phyloP scores from a whole-genome alignment of 1,284 basidiomycete genomes.

The Phellinidium pouzarii region DNA sequence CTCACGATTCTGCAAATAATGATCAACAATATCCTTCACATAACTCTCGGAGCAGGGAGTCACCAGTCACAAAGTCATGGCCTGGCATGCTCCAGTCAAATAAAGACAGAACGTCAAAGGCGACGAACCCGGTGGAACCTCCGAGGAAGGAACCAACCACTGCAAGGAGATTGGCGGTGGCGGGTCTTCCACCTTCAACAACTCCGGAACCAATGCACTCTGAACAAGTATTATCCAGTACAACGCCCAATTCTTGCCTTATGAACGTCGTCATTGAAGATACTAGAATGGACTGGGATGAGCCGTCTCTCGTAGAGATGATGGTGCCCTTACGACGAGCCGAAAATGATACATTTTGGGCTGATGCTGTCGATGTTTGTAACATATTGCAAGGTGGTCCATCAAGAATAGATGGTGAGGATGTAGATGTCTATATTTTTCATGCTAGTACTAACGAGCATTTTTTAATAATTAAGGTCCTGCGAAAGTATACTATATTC shows the following conservation, averaged over 20 bases:
- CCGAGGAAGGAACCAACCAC: too few relatives aligned
- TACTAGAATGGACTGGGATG: slow-evolving; percentile 22
- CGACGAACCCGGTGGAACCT: background rate
- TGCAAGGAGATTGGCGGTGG: too few relatives aligned
- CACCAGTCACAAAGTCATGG: background rate
- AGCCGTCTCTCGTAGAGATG: slow-evolving; percentile 59
- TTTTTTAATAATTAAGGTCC: slow-evolving; percentile 39
- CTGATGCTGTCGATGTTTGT: slow-evolving; percentile 55
- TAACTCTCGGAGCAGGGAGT: background rate
- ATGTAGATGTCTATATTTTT: background rate
- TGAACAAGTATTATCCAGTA: background rate
- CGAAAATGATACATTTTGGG: slow-evolving; percentile 57
- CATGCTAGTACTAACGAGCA: slow-evolving; percentile 2
- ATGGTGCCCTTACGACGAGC: slow-evolving; percentile 44
- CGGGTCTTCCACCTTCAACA: background rate
- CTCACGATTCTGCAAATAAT: background rate
- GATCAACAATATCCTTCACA: background rate
- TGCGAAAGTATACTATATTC: slow-evolving; percentile 59
- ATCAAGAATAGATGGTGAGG: slow-evolving; percentile 60
- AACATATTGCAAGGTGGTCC: slow-evolving; percentile 53
- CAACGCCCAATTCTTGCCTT: background rate
- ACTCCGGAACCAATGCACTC: background rate
- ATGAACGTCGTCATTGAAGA: slow-evolving; percentile 11
- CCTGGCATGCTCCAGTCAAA: background rate
- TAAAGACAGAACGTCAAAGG: background rate